phyloP scores from a whole-genome alignment of 352 stramenopile genomes.

The Globisporangium viniferum region DNA sequence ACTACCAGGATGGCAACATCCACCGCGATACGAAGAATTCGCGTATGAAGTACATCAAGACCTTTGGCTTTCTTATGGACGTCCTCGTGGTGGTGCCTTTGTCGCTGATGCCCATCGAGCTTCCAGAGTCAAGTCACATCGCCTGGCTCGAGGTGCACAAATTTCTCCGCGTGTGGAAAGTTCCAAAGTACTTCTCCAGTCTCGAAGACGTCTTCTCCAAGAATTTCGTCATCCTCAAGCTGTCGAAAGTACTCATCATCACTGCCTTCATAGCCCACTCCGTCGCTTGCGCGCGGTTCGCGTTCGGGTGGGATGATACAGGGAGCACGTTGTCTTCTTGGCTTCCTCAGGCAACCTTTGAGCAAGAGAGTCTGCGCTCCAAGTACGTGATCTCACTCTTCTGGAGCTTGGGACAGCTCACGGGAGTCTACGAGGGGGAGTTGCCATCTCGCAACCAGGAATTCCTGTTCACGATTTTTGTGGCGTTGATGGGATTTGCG shows the following conservation, averaged over 20 bases:
- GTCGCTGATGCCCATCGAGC: conserved; percentile 19
- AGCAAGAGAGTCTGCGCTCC: conserved; percentile 1
- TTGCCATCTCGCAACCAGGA: conserved; percentile 33
- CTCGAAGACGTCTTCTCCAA: conserved; percentile 56
- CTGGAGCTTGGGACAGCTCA: conserved; percentile 51
- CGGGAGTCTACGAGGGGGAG: conserved; percentile 49
- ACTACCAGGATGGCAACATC: conserved; percentile 42
- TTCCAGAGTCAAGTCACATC: conserved; percentile 9
- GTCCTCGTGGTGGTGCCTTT: conserved; percentile 39
- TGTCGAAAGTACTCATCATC: conserved; percentile 41
- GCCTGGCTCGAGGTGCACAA: conserved; percentile 46
- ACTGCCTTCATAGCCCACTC: conserved; percentile 42
- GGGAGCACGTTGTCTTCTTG: conserved; percentile 22
- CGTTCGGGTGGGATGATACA: conserved; percentile 39
- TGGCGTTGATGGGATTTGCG: conserved; percentile 46
- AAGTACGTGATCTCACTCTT: conserved; percentile 56
- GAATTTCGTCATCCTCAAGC: conserved; percentile 51
- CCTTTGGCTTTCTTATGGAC: conserved; percentile 42
- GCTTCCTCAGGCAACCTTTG: conserved; percentile 21
- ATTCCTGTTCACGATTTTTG: conserved; percentile 55
- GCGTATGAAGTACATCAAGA: conserved; percentile 49
- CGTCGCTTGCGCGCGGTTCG: conserved; percentile 48
- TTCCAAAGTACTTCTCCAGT: conserved; percentile 37
- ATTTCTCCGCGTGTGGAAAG: conserved; percentile 28
- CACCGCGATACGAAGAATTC: conserved; percentile 23